Evolutionary conservation across 805 yeast species (phyloP).

Genomic region (Suhomyces tanzawaensis): DNA sequence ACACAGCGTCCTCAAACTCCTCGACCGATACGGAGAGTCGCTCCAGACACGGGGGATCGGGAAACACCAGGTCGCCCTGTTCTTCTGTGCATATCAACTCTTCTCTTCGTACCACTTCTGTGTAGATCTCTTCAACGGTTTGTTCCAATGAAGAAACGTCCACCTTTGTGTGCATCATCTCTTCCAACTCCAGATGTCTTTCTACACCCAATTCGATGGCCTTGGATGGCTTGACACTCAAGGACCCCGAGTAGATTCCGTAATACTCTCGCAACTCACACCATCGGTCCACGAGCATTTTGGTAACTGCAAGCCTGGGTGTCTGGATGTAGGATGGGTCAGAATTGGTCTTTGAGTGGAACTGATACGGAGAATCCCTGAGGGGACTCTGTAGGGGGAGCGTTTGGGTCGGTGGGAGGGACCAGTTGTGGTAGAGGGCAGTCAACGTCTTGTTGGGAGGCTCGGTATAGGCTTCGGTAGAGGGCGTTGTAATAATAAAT

Average conservation of each 20-base stretch:
- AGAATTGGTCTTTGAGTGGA: slow-evolving; percentile 22
- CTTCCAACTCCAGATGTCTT: slow-evolving; percentile 50
- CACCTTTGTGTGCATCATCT: slow-evolving; percentile 39
- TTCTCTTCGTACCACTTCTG: background rate
- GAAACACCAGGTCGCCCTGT: background rate
- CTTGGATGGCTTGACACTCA: slow-evolving; percentile 24
- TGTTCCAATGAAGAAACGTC: slow-evolving; percentile 13
- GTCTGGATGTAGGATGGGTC: slow-evolving; percentile 19
- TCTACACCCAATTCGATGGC: slow-evolving; percentile 48
- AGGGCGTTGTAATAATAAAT: background rate
- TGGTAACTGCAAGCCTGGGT: slow-evolving; percentile 58
- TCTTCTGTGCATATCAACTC: background rate
- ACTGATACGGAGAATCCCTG: slow-evolving; percentile 21
- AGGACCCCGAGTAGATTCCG: slow-evolving; percentile 47
- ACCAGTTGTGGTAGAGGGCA: slow-evolving; percentile 4
- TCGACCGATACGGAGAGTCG: background rate
- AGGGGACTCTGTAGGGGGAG: slow-evolving; percentile 8
- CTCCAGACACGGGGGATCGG: background rate
- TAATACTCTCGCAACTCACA: slow-evolving; percentile 64
- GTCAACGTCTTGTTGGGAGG: slow-evolving; percentile 1
- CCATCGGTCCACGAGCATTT: slow-evolving; percentile 57
- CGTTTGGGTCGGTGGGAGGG: background rate
- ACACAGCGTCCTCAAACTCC: background rate
- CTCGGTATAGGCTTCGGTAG: background rate
- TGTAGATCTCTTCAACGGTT: slow-evolving; percentile 8